Percentiles rank a stretch among this genome's conserved stretches.
These are phyloP conservation scores for Spizellomyces punctatus DNA, from an alignment of 192 early-diverging fungal genomes.

Conservation along the genomic window DNA sequence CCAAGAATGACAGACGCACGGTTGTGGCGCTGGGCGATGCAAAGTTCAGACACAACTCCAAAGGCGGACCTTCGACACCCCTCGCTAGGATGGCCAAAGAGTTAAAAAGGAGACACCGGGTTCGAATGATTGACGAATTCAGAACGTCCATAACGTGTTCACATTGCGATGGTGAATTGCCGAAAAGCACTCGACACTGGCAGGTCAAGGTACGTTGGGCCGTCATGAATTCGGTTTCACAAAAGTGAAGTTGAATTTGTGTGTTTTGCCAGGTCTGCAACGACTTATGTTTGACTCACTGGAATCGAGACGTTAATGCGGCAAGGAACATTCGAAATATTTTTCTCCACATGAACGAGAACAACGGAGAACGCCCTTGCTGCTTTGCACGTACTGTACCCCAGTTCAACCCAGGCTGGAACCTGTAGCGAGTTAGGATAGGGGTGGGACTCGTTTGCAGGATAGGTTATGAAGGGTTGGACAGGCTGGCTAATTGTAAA, in stretches of 20 bases:
- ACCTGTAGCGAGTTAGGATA: too few relatives aligned
- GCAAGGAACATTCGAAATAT: slow-evolving; percentile 24
- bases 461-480: too few relatives aligned
- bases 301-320: slow-evolving; percentile 33
- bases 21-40: slow-evolving; percentile 23
- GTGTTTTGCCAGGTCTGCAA: slow-evolving; percentile 26
- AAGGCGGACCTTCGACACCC: slow-evolving; percentile 10
- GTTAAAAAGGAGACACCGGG: slow-evolving; percentile 9
- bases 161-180: slow-evolving; percentile 9
- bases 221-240: not conserved
- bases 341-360: slow-evolving; percentile 24
- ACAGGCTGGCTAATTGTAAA: too few relatives aligned
- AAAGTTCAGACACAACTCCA: slow-evolving; percentile 15
- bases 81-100: not conserved
- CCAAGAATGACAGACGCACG: not conserved
- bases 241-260: not conserved
- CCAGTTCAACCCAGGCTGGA: too few relatives aligned
- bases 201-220: slow-evolving; percentile 29
- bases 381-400: slow-evolving; percentile 11
- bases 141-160: slow-evolving; percentile 27
- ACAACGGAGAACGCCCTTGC: slow-evolving; percentile 17
- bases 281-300: slow-evolving; percentile 22
- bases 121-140: slow-evolving; percentile 17
- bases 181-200: slow-evolving; percentile 11
- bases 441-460: too few relatives aligned